phyloP scores from a whole-genome alignment of 2,329 filamentous ascomycete genomes.

The Curvularia spicifera region DNA sequence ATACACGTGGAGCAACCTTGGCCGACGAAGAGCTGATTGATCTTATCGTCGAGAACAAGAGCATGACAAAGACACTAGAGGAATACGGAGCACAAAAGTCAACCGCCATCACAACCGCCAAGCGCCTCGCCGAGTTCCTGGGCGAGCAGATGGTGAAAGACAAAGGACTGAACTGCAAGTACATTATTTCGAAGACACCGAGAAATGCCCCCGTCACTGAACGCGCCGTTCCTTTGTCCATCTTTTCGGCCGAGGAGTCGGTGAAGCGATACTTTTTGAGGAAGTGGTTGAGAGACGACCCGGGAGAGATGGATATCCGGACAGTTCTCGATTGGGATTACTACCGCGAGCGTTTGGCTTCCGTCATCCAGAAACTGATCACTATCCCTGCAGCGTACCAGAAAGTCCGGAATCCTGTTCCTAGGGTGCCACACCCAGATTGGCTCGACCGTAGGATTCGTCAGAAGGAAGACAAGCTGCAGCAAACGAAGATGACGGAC shows the following conservation, averaged over 20 bases:
- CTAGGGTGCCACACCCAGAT: slow-evolving; percentile 90
- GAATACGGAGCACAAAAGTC: slow-evolving; percentile 97
- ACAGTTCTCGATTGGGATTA: slow-evolving; percentile 95
- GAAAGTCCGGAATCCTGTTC: slow-evolving; percentile 92
- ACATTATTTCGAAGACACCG: slow-evolving; percentile 91
- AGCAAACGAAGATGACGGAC: slow-evolving; percentile 98
- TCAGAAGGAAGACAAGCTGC: slow-evolving; percentile 94
- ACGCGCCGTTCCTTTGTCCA: slow-evolving; percentile 90
- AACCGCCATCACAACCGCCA: slow-evolving; percentile 98
- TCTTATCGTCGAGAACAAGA: slow-evolving; percentile 99
- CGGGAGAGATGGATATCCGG: slow-evolving; percentile 86
- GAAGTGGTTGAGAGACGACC: slow-evolving; percentile 96
- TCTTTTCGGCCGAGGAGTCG: slow-evolving; percentile 90
- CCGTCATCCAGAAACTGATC: slow-evolving; percentile 98
- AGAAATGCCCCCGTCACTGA: slow-evolving; percentile 93
- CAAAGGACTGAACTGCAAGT: slow-evolving; percentile 99
- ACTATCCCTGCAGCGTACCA: slow-evolving; percentile 97
- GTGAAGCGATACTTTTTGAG: slow-evolving; percentile 88
- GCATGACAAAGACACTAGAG: slow-evolving; percentile 94
- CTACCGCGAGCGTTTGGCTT: slow-evolving; percentile 92
- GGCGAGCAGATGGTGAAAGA: slow-evolving; percentile 99
- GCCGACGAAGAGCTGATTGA: slow-evolving; percentile 98
- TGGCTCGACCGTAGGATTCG: slow-evolving; percentile 95
- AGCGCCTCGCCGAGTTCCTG: slow-evolving; percentile 91
- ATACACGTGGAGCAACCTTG: slow-evolving; percentile 85